Percentiles rank a stretch among this genome's conserved stretches.
Evolutionary conservation across 371 early-diverging fungal species (phyloP).

Genomic region (Chytridium lagenaria): DNA sequence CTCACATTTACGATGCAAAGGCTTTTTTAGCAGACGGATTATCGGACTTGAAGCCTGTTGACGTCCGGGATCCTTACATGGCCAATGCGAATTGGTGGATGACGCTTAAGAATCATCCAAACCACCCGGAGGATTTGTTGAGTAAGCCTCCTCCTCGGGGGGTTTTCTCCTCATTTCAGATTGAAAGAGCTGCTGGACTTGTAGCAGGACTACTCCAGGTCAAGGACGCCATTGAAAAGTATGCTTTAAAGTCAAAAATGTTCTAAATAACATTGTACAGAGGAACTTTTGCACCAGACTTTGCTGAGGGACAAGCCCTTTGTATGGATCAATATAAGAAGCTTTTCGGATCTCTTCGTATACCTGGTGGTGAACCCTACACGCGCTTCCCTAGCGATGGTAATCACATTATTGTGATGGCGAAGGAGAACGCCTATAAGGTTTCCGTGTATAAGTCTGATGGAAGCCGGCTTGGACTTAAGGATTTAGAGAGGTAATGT

Average conservation of each 20-base stretch:
- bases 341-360: slow-evolving; percentile 83
- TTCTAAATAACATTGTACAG: neutral
- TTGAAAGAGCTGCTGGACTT: slow-evolving; percentile 78
- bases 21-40: neutral
- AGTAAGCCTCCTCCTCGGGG: slow-evolving; percentile 56
- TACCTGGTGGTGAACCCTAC: slow-evolving; percentile 69
- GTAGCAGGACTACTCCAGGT: slow-evolving; percentile 71
- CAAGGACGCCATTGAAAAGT: slow-evolving; percentile 76
- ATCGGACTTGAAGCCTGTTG: neutral
- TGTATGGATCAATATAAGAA: slow-evolving; percentile 91
- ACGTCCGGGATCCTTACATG: slow-evolving; percentile 33
- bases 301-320: slow-evolving; percentile 67
- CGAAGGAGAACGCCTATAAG: slow-evolving; percentile 79
- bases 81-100: slow-evolving; percentile 90
- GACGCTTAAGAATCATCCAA: slow-evolving; percentile 65
- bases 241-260: slow-evolving; percentile 2
- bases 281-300: slow-evolving; percentile 73
- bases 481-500: slow-evolving; percentile 64
- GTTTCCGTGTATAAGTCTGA: slow-evolving; percentile 73
- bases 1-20: neutral
- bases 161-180: slow-evolving; percentile 72
- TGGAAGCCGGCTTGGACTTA: slow-evolving; percentile 30
- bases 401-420: slow-evolving; percentile 82
- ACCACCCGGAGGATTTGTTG: slow-evolving; percentile 65
- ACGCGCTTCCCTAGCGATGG: slow-evolving; percentile 57